A percentile compares a stretch with the other conserved stretches of the same genome.
phyloP scores from a whole-genome alignment of 169 alveolate genomes.

The Sarcocystis neurona region DNA sequence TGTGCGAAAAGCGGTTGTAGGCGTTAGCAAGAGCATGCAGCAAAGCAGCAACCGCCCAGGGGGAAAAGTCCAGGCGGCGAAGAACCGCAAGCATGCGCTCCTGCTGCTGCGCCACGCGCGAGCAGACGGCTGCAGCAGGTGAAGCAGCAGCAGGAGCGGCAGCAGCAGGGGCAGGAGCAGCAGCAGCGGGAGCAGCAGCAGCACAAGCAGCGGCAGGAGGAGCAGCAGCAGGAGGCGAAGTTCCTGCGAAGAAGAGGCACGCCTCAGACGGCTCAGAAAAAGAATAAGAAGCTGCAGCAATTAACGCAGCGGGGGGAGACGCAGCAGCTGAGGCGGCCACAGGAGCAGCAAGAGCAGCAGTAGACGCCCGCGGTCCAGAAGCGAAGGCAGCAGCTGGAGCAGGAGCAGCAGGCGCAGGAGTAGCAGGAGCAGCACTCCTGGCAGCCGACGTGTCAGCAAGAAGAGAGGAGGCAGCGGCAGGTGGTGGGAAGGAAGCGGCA shows the following conservation, averaged over 20 bases:
- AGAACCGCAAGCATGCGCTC: not conserved
- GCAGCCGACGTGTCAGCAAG: too few species aligned
- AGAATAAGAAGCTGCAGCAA: not conserved
- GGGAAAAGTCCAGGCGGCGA: slow-evolving; percentile 10
- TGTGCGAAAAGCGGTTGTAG: too few species aligned
- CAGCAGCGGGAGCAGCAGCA: not conserved
- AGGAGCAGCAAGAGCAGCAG: too few species aligned
- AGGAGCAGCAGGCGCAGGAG: not conserved
- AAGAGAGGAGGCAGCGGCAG: not conserved
- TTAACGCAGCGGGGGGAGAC: not conserved
- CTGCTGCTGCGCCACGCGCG: not conserved
- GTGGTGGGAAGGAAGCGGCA: not conserved
- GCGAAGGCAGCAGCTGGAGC: not conserved
- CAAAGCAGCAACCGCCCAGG: slow-evolving; percentile 6
- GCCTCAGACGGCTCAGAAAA: not conserved
- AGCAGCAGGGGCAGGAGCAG: not conserved
- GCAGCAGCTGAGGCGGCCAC: not conserved
- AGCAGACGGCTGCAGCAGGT: not conserved
- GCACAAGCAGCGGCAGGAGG: not conserved
- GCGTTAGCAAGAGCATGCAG: not conserved
- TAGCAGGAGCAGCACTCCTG: not conserved
- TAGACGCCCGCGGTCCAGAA: not conserved
- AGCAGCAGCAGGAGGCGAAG: too few species aligned
- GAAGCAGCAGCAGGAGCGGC: not conserved
- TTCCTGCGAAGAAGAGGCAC: too few species aligned